Conservation (phyloP, 768 basidiomycete genomes). For the Cystofilobasidium capitatum region DNA sequence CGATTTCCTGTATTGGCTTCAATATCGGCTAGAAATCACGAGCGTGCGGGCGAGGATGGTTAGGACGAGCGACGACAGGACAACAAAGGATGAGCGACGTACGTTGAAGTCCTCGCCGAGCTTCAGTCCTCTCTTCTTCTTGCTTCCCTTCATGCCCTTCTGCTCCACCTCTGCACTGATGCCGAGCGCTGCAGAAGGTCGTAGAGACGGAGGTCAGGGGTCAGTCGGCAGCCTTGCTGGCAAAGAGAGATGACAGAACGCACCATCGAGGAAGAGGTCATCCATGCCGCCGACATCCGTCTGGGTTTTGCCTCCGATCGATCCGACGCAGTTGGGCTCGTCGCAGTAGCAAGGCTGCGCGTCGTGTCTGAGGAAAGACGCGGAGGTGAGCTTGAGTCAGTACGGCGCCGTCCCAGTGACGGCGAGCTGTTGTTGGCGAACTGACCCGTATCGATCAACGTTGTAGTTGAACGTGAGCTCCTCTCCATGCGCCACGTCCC, state of each 20-base stretch:
- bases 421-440: too few species aligned
- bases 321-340: constrained; percentile 88
- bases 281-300: constrained; percentile 92
- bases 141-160: constrained; percentile 71
- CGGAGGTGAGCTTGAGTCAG: too few species aligned
- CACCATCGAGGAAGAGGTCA: constrained; percentile 86
- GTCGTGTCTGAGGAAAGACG: constrained; percentile 87
- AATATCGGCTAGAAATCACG: constrained; percentile 57
- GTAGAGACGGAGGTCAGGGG: not conserved
- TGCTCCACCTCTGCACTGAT: constrained; percentile 82
- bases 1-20: constrained; percentile 62
- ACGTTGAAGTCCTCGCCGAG: constrained; percentile 91
- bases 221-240: not conserved
- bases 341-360: constrained; percentile 92
- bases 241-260: constrained; percentile 27
- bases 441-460: constrained; percentile 95
- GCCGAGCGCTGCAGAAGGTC: constrained; percentile 59
- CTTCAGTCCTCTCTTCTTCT: constrained; percentile 83
- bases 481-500: constrained; percentile 38
- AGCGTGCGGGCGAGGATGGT: constrained; percentile 9
- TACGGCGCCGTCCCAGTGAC: not conserved
- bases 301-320: constrained; percentile 95
- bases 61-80: not conserved
- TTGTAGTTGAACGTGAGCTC: constrained; percentile 89
- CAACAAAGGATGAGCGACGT: constrained; percentile 28